Conservation (phyloP, 352 stramenopile genomes). For the Phytopythium ostracodes region DNA sequence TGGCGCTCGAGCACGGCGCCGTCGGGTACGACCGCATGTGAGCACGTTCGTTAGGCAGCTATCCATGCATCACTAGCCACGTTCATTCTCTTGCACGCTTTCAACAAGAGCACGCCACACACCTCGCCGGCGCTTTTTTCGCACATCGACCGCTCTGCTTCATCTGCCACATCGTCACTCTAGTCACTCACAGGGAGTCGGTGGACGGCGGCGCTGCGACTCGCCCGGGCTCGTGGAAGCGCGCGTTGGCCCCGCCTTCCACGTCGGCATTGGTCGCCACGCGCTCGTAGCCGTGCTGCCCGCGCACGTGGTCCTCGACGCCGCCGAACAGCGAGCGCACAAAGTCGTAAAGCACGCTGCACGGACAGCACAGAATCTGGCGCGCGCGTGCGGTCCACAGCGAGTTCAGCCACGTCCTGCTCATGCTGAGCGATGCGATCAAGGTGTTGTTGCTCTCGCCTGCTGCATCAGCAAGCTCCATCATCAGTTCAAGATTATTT, state of each 20-base stretch:
- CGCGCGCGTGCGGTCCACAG: slow-evolving; percentile 40
- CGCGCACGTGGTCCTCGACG: slow-evolving; percentile 16
- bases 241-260: slow-evolving; percentile 11
- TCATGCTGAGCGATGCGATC: slow-evolving; percentile 10
- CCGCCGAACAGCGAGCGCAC: slow-evolving; percentile 59
- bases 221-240: slow-evolving; percentile 55
- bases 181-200: slow-evolving; percentile 22
- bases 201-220: slow-evolving; percentile 45
- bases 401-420: slow-evolving; percentile 21
- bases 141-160: too few species aligned
- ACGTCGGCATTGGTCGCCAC: slow-evolving; percentile 21
- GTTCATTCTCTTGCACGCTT: neutral
- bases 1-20: slow-evolving; percentile 56
- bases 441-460: slow-evolving; percentile 1
- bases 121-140: neutral
- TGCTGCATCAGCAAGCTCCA: neutral
- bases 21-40: slow-evolving; percentile 81
- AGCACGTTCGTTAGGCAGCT: neutral
- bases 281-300: slow-evolving; percentile 41
- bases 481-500: too few species aligned
- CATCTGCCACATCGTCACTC: neutral
- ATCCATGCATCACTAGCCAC: neutral
- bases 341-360: slow-evolving; percentile 63
- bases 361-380: slow-evolving; percentile 63
- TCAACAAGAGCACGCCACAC: neutral